Conservation (phyloP, 257 asterid genomes). For the Cruciata laevipes region DNA sequence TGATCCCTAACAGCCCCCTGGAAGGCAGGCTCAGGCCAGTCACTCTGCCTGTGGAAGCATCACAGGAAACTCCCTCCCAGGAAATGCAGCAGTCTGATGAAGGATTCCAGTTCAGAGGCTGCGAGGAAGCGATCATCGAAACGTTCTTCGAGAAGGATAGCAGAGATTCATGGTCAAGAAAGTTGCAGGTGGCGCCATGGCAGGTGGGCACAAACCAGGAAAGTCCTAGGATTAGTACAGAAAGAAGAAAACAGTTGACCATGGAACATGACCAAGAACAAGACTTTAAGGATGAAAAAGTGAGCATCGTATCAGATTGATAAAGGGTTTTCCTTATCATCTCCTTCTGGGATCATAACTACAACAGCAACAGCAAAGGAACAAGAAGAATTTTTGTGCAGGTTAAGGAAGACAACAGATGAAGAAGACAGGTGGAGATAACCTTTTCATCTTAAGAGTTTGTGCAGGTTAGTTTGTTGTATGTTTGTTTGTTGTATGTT, state of each 20-base stretch:
- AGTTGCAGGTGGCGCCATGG: conserved; percentile 43
- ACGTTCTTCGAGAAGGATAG: conserved; percentile 37
- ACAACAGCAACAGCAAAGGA: not conserved
- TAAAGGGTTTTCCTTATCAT: conserved; percentile 26
- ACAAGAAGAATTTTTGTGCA: not conserved
- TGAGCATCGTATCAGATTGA: conserved; percentile 47
- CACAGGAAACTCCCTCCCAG: conserved; percentile 87
- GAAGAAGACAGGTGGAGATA: conserved; percentile 38
- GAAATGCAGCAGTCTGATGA: conserved; percentile 58
- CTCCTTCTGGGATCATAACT: conserved; percentile 35
- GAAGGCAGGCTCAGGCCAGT: conserved; percentile 53
- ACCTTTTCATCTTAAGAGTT: conserved; percentile 28
- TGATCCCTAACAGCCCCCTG: conserved; percentile 46
- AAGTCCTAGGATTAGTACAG: conserved; percentile 12
- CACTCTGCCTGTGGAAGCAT: conserved; percentile 41
- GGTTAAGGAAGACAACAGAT: conserved; percentile 7
- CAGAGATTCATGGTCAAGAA: conserved; percentile 39
- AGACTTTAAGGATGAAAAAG: conserved; percentile 17
- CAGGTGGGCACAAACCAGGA: conserved; percentile 28
- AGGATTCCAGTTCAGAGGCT: conserved; percentile 57
- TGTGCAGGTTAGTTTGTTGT: conserved; percentile 32
- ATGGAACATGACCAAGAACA: not conserved
- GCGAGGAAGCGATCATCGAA: conserved; percentile 27
- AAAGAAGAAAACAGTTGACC: conserved; percentile 19
- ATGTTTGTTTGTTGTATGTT: not conserved